Evolutionary conservation across 2,329 filamentous ascomycete genomes (phyloP).

Genomic region (Neonectria coccinea): DNA sequence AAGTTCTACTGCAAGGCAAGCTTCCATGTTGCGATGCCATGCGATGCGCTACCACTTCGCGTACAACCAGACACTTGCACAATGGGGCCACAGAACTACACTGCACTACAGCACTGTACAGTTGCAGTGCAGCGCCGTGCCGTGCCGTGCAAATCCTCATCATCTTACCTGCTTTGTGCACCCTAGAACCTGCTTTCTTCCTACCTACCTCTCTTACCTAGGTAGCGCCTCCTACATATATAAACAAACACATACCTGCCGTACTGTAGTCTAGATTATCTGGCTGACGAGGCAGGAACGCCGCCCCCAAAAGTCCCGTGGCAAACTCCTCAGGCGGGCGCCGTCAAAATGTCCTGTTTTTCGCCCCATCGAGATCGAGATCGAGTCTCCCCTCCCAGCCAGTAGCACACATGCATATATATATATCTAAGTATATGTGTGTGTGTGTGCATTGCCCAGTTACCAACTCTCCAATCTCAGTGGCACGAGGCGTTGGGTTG

Average conservation of each 20-base stretch:
- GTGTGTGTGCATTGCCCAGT: slow-evolving; percentile 18
- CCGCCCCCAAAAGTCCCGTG: slow-evolving; percentile 8
- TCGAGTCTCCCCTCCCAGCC: slow-evolving; percentile 5
- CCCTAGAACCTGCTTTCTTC: background rate
- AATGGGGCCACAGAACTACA: slow-evolving; percentile 10
- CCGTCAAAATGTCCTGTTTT: slow-evolving; percentile 1
- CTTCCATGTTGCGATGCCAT: slow-evolving; percentile 8
- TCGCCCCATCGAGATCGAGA: slow-evolving; percentile 16
- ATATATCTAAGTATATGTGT: background rate
- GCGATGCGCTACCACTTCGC: slow-evolving; percentile 25
- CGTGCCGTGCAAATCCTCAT: background rate
- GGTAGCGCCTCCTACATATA: background rate
- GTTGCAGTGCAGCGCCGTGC: no score
- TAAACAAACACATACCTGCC: background rate
- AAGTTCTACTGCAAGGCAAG: background rate
- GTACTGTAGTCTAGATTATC: background rate
- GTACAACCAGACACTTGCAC: slow-evolving; percentile 15
- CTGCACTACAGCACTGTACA: no score
- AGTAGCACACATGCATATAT: slow-evolving; percentile 7
- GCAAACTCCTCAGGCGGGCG: slow-evolving; percentile 6
- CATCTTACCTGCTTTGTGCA: slow-evolving; percentile 7
- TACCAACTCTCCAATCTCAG: slow-evolving; percentile 11
- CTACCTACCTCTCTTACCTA: no score
- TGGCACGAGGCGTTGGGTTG: slow-evolving; percentile 29
- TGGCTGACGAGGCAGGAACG: background rate